A percentile compares a stretch with the other conserved stretches of the same genome.
These are phyloP conservation scores for Dictyophora rubrovolvata DNA, from an alignment of 768 basidiomycete genomes.

Conservation along the genomic window DNA sequence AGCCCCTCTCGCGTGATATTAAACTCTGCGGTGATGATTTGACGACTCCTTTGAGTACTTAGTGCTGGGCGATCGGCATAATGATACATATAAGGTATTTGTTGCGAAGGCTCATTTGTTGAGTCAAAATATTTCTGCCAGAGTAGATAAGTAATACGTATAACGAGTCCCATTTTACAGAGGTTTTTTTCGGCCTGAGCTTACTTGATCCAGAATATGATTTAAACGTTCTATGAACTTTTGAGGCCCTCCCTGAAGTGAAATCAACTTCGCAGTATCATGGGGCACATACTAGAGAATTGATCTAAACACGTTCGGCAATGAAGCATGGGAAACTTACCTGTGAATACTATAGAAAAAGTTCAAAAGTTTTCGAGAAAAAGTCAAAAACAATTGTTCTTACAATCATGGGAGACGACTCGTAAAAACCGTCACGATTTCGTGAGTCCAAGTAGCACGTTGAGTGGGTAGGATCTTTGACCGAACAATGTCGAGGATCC, in stretches of 20 bases:
- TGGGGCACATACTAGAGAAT: conserved; percentile 47
- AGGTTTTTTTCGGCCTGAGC: background rate
- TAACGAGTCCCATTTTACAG: background rate
- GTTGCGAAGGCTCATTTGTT: conserved; percentile 56
- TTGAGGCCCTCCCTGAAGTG: conserved; percentile 47
- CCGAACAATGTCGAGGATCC: conserved; percentile 57
- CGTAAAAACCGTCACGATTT: conserved; percentile 54
- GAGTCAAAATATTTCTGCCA: conserved; percentile 47
- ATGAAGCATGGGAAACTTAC: conserved; percentile 20
- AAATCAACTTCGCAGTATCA: conserved; percentile 51
- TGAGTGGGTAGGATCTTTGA: conserved; percentile 45
- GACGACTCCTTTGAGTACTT: conserved; percentile 46
- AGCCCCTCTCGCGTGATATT: conserved; percentile 47
- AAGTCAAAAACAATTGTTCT: conserved; percentile 14
- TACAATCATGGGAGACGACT: conserved; percentile 52
- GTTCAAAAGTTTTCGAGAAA: background rate
- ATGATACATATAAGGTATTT: conserved; percentile 64
- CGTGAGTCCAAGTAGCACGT: conserved; percentile 51
- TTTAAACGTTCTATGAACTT: conserved; percentile 46
- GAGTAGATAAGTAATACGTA: background rate
- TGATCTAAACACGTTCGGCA: background rate
- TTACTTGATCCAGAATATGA: conserved; percentile 46
- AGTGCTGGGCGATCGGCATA: conserved; percentile 51
- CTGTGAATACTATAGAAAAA: conserved; percentile 40
- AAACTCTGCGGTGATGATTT: conserved; percentile 45